Conservation (phyloP, 2,329 filamentous ascomycete species). For the Aspergillus eucalypticola region DNA sequence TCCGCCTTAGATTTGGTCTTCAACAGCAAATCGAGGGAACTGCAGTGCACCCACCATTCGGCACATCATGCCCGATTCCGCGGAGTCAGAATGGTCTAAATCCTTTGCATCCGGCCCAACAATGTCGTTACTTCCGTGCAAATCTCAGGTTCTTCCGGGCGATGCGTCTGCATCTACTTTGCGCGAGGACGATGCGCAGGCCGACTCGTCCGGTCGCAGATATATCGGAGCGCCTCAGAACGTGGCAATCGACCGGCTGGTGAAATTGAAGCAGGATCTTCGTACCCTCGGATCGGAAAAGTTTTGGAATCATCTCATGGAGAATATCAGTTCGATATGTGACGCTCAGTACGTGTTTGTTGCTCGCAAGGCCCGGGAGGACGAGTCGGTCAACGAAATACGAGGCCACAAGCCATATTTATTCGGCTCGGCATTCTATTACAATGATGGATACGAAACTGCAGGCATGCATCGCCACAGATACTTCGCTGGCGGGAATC, state of each 20-base stretch:
- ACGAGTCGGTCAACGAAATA: constrained; percentile 62
- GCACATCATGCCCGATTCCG: constrained; percentile 33
- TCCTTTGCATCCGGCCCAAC: constrained; percentile 26
- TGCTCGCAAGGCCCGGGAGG: constrained; percentile 62
- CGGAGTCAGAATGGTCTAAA: constrained; percentile 35
- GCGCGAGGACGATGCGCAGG: constrained; percentile 26
- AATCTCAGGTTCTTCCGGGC: constrained; percentile 30
- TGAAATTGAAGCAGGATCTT: constrained; percentile 60
- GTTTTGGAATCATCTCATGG: constrained; percentile 66
- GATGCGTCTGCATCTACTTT: constrained; percentile 25
- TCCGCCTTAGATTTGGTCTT: background rate
- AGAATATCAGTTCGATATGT: constrained; percentile 63
- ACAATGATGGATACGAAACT: constrained; percentile 59
- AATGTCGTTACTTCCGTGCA: constrained; percentile 34
- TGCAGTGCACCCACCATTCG: background rate
- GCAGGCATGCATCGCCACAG: constrained; percentile 60
- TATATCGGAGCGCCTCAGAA: constrained; percentile 55
- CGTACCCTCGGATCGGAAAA: constrained; percentile 55
- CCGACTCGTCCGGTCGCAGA: constrained; percentile 24
- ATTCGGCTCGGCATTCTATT: constrained; percentile 66
- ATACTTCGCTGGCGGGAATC: constrained; percentile 65
- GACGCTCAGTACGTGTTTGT: constrained; percentile 69
- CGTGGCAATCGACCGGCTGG: constrained; percentile 61
- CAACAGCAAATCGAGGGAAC: background rate
- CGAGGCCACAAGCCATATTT: constrained; percentile 63